Percentiles rank a stretch among this genome's conserved stretches.
Evolutionary conservation across 257 asterid species (phyloP).

Genomic region (Jacaranda mimosifolia): DNA sequence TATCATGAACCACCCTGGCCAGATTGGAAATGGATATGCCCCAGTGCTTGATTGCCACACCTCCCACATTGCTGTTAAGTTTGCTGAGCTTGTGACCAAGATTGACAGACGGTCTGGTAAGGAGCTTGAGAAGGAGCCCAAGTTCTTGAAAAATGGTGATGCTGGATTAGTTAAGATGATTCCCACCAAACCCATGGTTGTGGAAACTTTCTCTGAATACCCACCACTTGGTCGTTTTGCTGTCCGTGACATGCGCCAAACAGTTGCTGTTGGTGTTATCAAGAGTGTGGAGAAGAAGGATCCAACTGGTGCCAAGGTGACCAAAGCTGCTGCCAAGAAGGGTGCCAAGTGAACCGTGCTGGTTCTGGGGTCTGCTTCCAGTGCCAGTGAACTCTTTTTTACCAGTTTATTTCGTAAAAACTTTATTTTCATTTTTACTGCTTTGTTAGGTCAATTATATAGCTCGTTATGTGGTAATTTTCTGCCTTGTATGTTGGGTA

Average conservation of each 20-base stretch:
- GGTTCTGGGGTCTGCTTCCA: no score
- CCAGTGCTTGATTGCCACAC: no score
- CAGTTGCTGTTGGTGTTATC: no score
- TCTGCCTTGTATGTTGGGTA: slow-evolving; percentile 23
- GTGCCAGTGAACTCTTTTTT: no score
- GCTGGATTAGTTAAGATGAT: slow-evolving; percentile 48
- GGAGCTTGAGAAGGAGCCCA: no score
- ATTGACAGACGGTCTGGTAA: no score
- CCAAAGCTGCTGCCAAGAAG: slow-evolving; percentile 85
- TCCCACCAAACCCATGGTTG: slow-evolving; percentile 50
- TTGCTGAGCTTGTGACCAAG: no score
- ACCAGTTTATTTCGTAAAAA: not conserved
- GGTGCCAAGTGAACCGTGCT: no score
- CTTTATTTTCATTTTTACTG: not conserved
- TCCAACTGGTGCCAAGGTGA: slow-evolving; percentile 77
- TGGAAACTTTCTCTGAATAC: slow-evolving; percentile 48
- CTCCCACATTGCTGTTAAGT: no score
- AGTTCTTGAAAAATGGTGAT: slow-evolving; percentile 47
- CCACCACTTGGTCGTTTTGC: slow-evolving; percentile 46
- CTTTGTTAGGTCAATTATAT: not conserved
- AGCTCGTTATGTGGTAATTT: not conserved
- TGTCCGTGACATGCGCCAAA: slow-evolving; percentile 35
- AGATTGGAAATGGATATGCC: no score
- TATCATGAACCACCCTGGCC: no score
- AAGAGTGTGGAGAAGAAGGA: slow-evolving; percentile 67